phyloP scores from a whole-genome alignment of 2,329 filamentous ascomycete species.

The Fusarium keratoplasticum region DNA sequence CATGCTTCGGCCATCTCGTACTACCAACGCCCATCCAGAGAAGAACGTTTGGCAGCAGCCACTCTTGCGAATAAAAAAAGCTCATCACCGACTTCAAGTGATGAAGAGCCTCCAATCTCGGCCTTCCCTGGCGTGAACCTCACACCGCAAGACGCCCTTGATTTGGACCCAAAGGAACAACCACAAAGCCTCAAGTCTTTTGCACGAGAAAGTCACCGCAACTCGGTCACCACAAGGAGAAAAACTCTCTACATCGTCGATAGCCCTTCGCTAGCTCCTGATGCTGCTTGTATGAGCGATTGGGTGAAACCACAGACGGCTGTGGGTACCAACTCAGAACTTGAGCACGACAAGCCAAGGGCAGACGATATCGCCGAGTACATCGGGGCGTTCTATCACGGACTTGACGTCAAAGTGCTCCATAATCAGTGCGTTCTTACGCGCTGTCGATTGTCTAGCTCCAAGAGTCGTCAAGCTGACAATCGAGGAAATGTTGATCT shows the following conservation, averaged over 20 bases:
- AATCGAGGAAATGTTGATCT: conserved; percentile 56
- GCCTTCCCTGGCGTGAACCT: conserved; percentile 1
- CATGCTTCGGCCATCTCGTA: background rate
- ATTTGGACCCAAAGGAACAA: conserved; percentile 1
- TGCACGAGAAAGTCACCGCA: background rate
- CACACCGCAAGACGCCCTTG: background rate
- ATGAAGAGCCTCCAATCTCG: background rate
- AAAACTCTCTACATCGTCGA: background rate
- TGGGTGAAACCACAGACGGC: background rate
- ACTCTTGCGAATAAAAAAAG: background rate
- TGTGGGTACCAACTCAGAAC: background rate
- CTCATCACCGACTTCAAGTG: background rate
- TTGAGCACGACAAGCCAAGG: conserved; percentile 32
- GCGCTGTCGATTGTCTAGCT: conserved; percentile 49
- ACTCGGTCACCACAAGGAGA: background rate
- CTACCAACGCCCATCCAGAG: background rate
- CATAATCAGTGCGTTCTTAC: conserved; percentile 56
- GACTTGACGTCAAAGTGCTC: conserved; percentile 61
- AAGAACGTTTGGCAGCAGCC: background rate
- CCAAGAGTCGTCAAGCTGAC: background rate
- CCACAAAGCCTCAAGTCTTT: background rate
- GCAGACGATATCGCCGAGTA: conserved; percentile 51
- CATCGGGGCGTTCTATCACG: conserved; percentile 63
- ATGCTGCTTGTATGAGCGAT: background rate
- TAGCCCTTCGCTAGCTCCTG: background rate